Base-by-base conservation (phyloP, 108 stramenopile species). In the Schizochytrium sp. region DNA sequence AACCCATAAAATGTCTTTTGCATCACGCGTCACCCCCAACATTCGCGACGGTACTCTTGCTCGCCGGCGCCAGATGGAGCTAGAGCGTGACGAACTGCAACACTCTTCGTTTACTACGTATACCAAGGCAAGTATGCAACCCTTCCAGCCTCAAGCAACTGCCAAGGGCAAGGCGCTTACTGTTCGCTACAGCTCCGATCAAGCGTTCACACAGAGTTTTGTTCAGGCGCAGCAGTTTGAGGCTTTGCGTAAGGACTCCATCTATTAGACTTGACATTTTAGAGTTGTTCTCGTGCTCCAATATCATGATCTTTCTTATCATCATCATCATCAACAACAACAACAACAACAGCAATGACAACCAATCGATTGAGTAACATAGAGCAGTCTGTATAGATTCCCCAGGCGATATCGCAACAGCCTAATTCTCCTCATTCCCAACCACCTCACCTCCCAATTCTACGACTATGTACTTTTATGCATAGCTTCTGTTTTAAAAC, bases 201-300 rank as follows among this genome's bases (percentile, higher is more conserved):
- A 40, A 5, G 76, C 76, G 12, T 83, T 83, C 47, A 83, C 76
- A 56, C 49, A 83, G 53, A n/a, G 50, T 55, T 83, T 83, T 42
- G 47, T 83, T 8, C 76, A 83, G 53, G 76, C 76, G 76, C 76
- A 83, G 76, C 8, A 17, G 45, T 83, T 47, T 55, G 28, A 53
- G 50, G 38, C 49, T 83, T 55, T 83, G 49, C 76, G 76, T 15
- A 28, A 28, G 28, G 28, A 28, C 28, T 28, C 28, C 28, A 28
- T 28, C 28, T 28, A 28, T 28, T 28, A 28, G 28, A 28, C 28
- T 28, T 28, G 28, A 28, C 28, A 28, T 28, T 28, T 28, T 28
- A 28, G 28, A 28, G 28, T 28, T 28, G 28, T 28, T 28, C 28
- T 28, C 28, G 28, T 28, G 28, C 28, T 28, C 28, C 28, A 28